Percentiles rank a stretch among this genome's conserved stretches.
These are phyloP conservation scores for Hyaloscypha finlandica DNA, from an alignment of 495 filamentous ascomycete species.

Conservation along the genomic window DNA sequence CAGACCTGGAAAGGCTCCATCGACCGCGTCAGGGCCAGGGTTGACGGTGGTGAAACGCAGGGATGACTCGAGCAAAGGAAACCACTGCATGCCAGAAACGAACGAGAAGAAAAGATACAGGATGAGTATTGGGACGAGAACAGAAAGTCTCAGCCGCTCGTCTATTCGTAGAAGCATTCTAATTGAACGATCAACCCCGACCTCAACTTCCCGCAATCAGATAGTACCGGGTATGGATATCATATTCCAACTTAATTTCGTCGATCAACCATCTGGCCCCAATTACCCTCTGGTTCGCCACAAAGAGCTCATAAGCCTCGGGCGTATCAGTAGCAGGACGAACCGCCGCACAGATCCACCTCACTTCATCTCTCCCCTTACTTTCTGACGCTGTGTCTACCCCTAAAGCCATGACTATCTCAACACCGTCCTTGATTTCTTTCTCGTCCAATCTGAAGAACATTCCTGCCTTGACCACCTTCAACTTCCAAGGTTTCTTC, in stretches of 20 bases:
- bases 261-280: background rate
- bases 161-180: background rate
- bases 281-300: background rate
- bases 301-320: background rate
- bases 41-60: too few relatives aligned
- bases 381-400: background rate
- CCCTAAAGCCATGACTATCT: background rate
- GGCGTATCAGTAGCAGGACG: background rate
- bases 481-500: background rate
- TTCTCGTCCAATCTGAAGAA: background rate
- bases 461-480: background rate
- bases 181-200: background rate
- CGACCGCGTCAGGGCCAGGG: too few relatives aligned
- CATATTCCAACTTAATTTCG: background rate
- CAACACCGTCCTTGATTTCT: background rate
- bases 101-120: background rate
- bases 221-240: background rate
- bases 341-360: background rate
- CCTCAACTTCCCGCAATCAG: background rate
- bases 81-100: too few relatives aligned
- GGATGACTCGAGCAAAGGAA: too few relatives aligned
- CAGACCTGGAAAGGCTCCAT: too few relatives aligned
- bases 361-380: background rate
- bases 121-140: too few relatives aligned
- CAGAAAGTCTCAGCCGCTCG: background rate